Evolutionary conservation across 352 stramenopile genomes (phyloP).

Genomic region (Pythium oligandrum): DNA sequence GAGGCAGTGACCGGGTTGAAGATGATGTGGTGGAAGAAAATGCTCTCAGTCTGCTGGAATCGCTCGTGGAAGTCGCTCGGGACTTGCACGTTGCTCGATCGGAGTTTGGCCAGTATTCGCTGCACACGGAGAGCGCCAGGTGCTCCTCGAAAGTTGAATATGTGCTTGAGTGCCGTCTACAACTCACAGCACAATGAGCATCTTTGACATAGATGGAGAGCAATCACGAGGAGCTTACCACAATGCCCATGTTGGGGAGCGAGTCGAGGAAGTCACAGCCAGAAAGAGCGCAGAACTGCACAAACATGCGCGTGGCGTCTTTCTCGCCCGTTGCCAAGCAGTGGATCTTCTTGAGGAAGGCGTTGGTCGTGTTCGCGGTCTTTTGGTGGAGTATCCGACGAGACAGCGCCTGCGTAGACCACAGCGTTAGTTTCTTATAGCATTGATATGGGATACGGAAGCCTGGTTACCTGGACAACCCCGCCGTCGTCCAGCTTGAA

Average conservation of each 20-base stretch:
- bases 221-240: conserved; percentile 29
- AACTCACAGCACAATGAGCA: background rate
- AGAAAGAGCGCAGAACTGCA: conserved; percentile 70
- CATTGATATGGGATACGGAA: no score
- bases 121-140: conserved; percentile 49
- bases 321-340: conserved; percentile 53
- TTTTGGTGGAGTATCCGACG: conserved; percentile 47
- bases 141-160: conserved; percentile 67
- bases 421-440: no score
- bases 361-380: conserved; percentile 30
- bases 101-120: conserved; percentile 61
- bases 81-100: conserved; percentile 34
- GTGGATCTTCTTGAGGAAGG: conserved; percentile 62
- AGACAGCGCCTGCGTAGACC: conserved; percentile 38
- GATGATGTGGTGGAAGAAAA: conserved; percentile 80
- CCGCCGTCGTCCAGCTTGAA: conserved; percentile 71
- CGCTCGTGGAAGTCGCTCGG: conserved; percentile 44
- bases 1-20: conserved; percentile 43
- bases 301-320: conserved; percentile 65
- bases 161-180: conserved; percentile 69
- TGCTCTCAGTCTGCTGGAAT: conserved; percentile 56
- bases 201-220: no score
- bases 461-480: conserved; percentile 10
- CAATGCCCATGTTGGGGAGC: conserved; percentile 67
- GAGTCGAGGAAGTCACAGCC: conserved; percentile 78